These are phyloP conservation scores for Colletotrichum cordylinicola DNA, from an alignment of 2,329 filamentous ascomycete species.

Conservation along the genomic window DNA sequence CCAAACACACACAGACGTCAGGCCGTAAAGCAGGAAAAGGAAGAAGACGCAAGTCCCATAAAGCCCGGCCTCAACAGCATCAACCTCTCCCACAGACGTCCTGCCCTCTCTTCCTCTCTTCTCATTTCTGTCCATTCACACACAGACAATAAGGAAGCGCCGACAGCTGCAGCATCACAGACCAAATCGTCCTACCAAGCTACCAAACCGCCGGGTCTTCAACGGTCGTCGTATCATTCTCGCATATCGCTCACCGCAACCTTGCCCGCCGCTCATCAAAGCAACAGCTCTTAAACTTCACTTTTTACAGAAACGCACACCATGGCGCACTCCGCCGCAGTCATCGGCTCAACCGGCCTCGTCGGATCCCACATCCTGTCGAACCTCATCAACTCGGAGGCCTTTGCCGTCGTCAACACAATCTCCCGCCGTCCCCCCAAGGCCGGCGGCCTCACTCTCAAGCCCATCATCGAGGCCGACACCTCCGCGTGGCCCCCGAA, in stretches of 20 bases:
- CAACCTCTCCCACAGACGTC: slow-evolving; percentile 7
- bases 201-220: background rate
- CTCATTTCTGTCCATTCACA: background rate
- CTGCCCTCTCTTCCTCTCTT: background rate
- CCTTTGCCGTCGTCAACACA: slow-evolving; percentile 62
- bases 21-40: background rate
- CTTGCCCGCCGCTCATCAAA: background rate
- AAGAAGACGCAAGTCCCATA: slow-evolving; percentile 5
- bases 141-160: background rate
- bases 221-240: background rate
- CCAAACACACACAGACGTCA: slow-evolving; percentile 14
- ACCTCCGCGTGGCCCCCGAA: slow-evolving; percentile 70
- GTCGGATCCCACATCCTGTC: slow-evolving; percentile 77
- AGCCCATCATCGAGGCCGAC: slow-evolving; percentile 71
- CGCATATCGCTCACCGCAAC: background rate
- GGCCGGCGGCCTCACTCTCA: slow-evolving; percentile 52
- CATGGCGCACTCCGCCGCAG: slow-evolving; percentile 23
- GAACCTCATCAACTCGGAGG: slow-evolving; percentile 60
- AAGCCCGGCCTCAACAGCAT: slow-evolving; percentile 14
- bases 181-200: background rate
- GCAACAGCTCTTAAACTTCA: background rate
- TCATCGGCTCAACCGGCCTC: slow-evolving; percentile 72
- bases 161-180: slow-evolving; percentile 13
- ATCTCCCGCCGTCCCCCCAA: slow-evolving; percentile 71
- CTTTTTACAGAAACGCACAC: background rate